phyloP scores from a whole-genome alignment of 1,284 basidiomycete species.

The Cutaneotrichosporon curvatum region DNA sequence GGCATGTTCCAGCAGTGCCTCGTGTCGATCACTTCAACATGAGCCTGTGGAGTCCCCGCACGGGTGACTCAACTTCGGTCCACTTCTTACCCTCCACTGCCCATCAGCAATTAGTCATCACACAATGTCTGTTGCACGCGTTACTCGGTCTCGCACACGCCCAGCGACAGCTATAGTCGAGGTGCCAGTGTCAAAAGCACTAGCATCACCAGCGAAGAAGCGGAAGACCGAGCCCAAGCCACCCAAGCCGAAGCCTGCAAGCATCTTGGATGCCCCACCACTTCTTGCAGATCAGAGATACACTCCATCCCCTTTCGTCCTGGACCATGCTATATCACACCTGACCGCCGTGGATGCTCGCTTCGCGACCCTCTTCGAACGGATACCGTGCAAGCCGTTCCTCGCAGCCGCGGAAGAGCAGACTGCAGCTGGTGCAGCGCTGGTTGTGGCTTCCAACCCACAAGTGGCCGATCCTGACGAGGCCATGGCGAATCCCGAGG shows the following conservation, averaged over 20 bases:
- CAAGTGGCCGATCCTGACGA: neutral
- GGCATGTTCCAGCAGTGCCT: too few relatives aligned
- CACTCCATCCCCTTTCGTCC: conserved; percentile 52
- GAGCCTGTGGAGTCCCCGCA: too few relatives aligned
- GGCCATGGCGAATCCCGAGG: conserved; percentile 9
- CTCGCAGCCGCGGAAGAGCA: neutral
- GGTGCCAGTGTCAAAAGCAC: too few relatives aligned
- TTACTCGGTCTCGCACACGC: neutral
- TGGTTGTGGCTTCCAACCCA: neutral
- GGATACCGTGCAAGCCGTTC: conserved; percentile 34
- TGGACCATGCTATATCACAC: conserved; percentile 65
- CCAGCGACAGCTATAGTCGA: neutral
- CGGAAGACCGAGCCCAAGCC: neutral
- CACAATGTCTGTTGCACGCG: neutral
- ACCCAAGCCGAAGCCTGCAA: neutral
- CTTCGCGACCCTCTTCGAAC: conserved; percentile 60
- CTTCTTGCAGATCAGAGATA: too few relatives aligned
- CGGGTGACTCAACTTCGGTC: too few relatives aligned
- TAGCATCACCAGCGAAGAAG: neutral
- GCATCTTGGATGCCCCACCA: neutral
- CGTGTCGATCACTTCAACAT: too few relatives aligned
- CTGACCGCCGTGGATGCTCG: conserved; percentile 61
- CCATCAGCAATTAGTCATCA: too few relatives aligned
- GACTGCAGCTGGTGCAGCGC: neutral
- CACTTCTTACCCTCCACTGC: too few relatives aligned